Conservation (phyloP, 805 yeast genomes). For the Teunomyces gatunensis region DNA sequence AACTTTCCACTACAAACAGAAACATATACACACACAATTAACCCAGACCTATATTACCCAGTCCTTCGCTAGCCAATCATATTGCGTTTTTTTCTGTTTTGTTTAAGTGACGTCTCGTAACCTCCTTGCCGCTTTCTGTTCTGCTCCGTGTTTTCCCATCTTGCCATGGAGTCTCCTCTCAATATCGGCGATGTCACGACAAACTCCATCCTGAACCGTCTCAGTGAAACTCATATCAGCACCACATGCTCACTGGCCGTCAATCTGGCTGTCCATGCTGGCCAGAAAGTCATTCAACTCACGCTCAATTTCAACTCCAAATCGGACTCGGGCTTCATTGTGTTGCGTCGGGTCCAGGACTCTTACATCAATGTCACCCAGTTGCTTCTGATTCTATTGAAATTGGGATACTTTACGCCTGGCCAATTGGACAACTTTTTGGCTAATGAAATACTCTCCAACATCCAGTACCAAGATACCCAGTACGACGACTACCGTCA, state of each 20-base stretch:
- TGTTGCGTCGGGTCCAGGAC: conserved; percentile 43
- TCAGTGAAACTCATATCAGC: conserved; percentile 34
- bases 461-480: conserved; percentile 28
- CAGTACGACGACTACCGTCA: conserved; percentile 23
- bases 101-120: too few relatives aligned
- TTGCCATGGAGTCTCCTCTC: conserved; percentile 41
- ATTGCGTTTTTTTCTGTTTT: not conserved
- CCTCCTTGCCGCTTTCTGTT: not conserved
- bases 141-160: conserved; percentile 1
- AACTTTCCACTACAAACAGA: not conserved
- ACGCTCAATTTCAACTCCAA: conserved; percentile 14
- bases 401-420: conserved; percentile 23
- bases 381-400: conserved; percentile 32
- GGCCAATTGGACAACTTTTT: conserved; percentile 30
- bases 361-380: conserved; percentile 40
- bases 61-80: not conserved
- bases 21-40: not conserved
- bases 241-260: conserved; percentile 18
- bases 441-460: conserved; percentile 31
- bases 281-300: conserved; percentile 37
- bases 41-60: not conserved
- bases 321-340: conserved; percentile 12
- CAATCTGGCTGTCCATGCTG: conserved; percentile 32
- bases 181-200: conserved; percentile 42
- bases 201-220: conserved; percentile 33